phyloP scores from a whole-genome alignment of 306 rosid genomes.

The Arachis stenosperma region DNA sequence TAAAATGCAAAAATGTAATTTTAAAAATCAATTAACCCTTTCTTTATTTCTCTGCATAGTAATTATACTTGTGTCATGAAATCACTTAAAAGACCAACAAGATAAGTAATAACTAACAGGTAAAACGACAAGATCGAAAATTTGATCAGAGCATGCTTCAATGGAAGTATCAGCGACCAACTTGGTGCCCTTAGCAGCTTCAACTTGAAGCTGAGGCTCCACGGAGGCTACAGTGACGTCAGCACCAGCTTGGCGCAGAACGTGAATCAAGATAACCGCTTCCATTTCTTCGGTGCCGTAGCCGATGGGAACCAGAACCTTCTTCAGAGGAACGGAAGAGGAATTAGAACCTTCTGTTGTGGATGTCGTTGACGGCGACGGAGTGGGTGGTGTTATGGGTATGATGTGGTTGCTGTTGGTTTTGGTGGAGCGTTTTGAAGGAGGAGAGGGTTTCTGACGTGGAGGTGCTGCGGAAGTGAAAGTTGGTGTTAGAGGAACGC shows the following conservation, averaged over 20 bases:
- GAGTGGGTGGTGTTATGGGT: slow-evolving; percentile 29
- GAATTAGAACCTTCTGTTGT: slow-evolving; percentile 22
- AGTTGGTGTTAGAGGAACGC: slow-evolving; percentile 31
- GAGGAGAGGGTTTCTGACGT: slow-evolving; percentile 32
- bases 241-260: slow-evolving; percentile 95
- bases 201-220: slow-evolving; percentile 75
- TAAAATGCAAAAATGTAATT: too few species aligned
- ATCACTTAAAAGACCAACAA: background rate
- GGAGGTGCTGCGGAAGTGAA: slow-evolving; percentile 41
- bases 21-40: too few species aligned
- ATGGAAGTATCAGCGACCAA: slow-evolving; percentile 82
- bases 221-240: slow-evolving; percentile 90
- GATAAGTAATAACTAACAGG: slow-evolving; percentile 58
- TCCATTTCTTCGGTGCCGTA: slow-evolving; percentile 97
- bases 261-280: slow-evolving; percentile 80
- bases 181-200: slow-evolving; percentile 76
- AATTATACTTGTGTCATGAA: too few species aligned
- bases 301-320: slow-evolving; percentile 90
- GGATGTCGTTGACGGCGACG: background rate
- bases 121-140: slow-evolving; percentile 85
- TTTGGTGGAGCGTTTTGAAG: slow-evolving; percentile 50
- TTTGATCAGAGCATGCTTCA: slow-evolving; percentile 59
- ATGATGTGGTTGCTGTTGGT: slow-evolving; percentile 44
- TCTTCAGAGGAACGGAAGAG: slow-evolving; percentile 53
- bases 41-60: background rate